A percentile compares a stretch with the other conserved stretches of the same genome.
These are phyloP conservation scores for Diospyros kaki DNA, from an alignment of 148 eudicot species.

Conservation along the genomic window DNA sequence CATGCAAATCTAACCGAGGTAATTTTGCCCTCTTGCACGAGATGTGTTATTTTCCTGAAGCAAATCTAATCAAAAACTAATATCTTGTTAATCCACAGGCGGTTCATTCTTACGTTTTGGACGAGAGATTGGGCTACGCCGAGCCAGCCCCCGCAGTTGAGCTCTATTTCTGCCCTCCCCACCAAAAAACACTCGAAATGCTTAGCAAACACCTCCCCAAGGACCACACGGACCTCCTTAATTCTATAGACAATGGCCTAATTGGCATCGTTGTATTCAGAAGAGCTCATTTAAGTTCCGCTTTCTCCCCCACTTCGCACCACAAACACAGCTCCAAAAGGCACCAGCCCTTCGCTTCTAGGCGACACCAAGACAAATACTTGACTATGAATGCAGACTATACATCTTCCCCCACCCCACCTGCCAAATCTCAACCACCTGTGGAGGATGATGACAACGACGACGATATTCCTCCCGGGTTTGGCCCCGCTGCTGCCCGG, in stretches of 20 bases:
- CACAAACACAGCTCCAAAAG: conserved; percentile 51
- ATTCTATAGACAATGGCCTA: conserved; percentile 61
- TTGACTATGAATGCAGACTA: conserved; percentile 33
- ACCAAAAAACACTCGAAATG: conserved; percentile 53
- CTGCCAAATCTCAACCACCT: conserved; percentile 16
- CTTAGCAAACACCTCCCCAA: conserved; percentile 53
- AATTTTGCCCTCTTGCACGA: neutral
- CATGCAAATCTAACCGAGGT: conserved; percentile 64
- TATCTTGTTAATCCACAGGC: conserved; percentile 33
- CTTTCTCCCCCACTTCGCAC: conserved; percentile 56
- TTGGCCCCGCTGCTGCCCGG: conserved; percentile 60
- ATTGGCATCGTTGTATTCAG: conserved; percentile 95
- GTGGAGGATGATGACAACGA: conserved; percentile 42
- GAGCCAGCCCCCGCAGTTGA: conserved; percentile 82
- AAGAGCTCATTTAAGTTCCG: conserved; percentile 55
- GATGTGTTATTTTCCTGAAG: neutral
- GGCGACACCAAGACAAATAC: conserved; percentile 38
- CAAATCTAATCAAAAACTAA: neutral
- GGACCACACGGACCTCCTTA: conserved; percentile 40
- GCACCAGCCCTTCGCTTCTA: conserved; percentile 35
- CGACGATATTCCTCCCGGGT: conserved; percentile 87
- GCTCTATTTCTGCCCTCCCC: conserved; percentile 71
- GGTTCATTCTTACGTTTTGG: conserved; percentile 60
- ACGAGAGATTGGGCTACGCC: conserved; percentile 77
- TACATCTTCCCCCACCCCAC: conserved; percentile 22